Conservation (phyloP, 176 grass and related monocot species). For the Phoenix roebelenii region DNA sequence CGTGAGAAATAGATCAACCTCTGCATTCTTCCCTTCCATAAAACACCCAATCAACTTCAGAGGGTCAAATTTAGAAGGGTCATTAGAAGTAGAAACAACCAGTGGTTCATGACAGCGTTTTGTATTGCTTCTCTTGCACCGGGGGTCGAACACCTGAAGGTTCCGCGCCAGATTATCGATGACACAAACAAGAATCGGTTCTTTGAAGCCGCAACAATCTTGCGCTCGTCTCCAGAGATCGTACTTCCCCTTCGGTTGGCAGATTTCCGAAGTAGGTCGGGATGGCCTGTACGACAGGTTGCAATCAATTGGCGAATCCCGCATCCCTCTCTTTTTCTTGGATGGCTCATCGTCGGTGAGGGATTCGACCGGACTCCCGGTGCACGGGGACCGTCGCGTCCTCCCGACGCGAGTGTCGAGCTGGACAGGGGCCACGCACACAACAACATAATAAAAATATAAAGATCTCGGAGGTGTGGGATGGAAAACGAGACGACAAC, state of each 20-base stretch:
- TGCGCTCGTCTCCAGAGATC: not conserved
- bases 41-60: conserved; percentile 37
- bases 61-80: conserved; percentile 19
- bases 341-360: conserved; percentile 1
- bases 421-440: too few species aligned
- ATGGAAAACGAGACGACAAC: too few species aligned
- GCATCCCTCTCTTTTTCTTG: conserved; percentile 18
- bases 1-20: conserved; percentile 70
- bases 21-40: conserved; percentile 52
- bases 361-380: conserved; percentile 13
- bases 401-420: too few species aligned
- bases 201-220: conserved; percentile 20
- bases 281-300: conserved; percentile 42
- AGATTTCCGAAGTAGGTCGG: conserved; percentile 46
- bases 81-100: too few species aligned
- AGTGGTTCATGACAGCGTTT: conserved; percentile 15
- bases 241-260: conserved; percentile 5
- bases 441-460: too few species aligned
- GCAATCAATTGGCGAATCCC: conserved; percentile 41
- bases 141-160: conserved; percentile 32
- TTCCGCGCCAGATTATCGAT: conserved; percentile 55
- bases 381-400: not conserved
- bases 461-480: too few species aligned
- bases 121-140: conserved; percentile 26
- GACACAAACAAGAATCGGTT: conserved; percentile 60